Evolutionary conservation across 1,284 basidiomycete genomes (phyloP).

Genomic region (Heimioporus retisporus): DNA sequence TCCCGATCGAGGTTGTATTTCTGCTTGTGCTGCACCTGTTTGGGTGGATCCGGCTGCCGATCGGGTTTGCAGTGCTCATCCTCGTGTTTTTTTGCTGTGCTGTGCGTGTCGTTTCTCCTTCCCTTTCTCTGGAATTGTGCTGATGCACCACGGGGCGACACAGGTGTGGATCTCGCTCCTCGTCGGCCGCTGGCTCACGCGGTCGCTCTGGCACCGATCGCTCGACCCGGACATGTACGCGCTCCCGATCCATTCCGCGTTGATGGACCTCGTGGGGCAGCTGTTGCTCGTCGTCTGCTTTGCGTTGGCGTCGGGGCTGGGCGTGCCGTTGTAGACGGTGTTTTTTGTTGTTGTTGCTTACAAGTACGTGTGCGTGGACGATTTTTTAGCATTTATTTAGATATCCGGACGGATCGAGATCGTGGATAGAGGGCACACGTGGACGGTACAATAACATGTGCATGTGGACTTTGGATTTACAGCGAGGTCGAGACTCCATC

Average conservation of each 20-base stretch:
- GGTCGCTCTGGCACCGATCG: constrained; percentile 84
- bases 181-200: constrained; percentile 77
- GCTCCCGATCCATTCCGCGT: constrained; percentile 90
- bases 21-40: constrained; percentile 70
- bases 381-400: no score
- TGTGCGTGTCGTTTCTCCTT: no score
- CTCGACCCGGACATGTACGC: constrained; percentile 97
- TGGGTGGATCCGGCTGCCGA: constrained; percentile 81
- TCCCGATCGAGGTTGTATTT: constrained; percentile 84
- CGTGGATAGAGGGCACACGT: no score
- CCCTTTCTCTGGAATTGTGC: no score
- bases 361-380: no score
- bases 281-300: constrained; percentile 68
- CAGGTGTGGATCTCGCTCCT: constrained; percentile 80
- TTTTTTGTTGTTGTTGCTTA: no score
- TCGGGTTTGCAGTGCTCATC: constrained; percentile 74
- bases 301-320: no score
- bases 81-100: constrained; percentile 79
- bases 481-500: no score
- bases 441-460: no score
- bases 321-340: no score
- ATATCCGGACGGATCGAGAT: no score
- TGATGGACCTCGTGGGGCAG: constrained; percentile 95
- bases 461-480: no score
- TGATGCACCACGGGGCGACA: not conserved